A percentile compares a stretch with the other conserved stretches of the same genome.
These are phyloP conservation scores for Oryza meridionalis DNA, from an alignment of 176 grass and related monocot species.

Conservation along the genomic window DNA sequence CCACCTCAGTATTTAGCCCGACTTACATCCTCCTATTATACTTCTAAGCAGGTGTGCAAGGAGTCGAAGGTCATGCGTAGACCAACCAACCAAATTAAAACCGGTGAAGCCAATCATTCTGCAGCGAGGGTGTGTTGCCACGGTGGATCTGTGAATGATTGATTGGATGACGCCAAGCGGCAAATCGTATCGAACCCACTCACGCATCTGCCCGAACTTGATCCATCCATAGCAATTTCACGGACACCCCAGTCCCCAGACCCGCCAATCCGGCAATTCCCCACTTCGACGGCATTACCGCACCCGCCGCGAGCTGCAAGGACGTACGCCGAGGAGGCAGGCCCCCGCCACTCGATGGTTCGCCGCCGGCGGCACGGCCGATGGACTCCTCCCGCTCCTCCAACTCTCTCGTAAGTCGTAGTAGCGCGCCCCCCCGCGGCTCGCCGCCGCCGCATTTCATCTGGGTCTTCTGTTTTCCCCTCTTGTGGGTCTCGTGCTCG, in stretches of 20 bases:
- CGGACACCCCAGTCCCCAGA: no score
- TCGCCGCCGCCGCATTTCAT: not conserved
- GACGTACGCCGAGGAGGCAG: slow-evolving; percentile 1
- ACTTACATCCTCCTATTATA: no score
- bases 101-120: not conserved
- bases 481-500: not conserved
- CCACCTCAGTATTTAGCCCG: no score
- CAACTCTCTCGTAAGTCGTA: slow-evolving; percentile 31
- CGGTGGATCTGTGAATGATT: not conserved
- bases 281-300: not conserved
- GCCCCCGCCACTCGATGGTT: slow-evolving; percentile 36
- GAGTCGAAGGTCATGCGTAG: not conserved
- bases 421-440: not conserved
- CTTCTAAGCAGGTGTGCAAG: no score
- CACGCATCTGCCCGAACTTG: not conserved
- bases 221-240: not conserved
- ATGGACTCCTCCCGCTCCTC: slow-evolving; percentile 43
- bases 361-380: slow-evolving; percentile 10
- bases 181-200: not conserved
- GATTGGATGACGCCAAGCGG: not conserved
- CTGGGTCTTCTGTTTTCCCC: not conserved
- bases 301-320: not conserved
- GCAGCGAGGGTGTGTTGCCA: not conserved
- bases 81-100: not conserved
- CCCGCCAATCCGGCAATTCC: not conserved